phyloP scores from a whole-genome alignment of 2,329 filamentous ascomycete species.

The Colletotrichum phormii region DNA sequence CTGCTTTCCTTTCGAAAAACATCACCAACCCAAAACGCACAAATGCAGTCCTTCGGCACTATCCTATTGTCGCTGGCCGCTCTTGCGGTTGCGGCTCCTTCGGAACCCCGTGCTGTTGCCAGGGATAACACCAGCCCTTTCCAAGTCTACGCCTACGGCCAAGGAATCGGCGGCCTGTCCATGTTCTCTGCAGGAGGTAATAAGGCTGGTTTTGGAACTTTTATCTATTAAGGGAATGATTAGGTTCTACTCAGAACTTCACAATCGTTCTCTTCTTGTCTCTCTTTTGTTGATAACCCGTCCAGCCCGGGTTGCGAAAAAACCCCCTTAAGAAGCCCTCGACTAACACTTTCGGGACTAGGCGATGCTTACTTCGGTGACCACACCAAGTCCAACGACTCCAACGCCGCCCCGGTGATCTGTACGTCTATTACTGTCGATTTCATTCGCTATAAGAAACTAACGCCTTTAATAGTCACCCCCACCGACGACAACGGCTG shows the following conservation, averaged over 20 bases:
- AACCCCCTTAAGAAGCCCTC: fast-evolving
- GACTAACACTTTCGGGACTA: neutral
- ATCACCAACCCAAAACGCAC: neutral
- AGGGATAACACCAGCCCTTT: constrained; percentile 34
- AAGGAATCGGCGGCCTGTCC: constrained; percentile 40
- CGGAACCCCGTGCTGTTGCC: constrained; percentile 25
- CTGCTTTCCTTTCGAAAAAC: neutral
- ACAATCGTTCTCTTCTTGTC: too few species aligned
- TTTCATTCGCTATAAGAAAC: neutral
- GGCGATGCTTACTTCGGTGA: constrained; percentile 27
- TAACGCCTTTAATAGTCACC: constrained; percentile 26
- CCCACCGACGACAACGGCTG: constrained; percentile 33
- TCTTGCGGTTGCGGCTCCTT: constrained; percentile 16
- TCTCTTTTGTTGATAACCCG: neutral
- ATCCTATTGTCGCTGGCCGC: constrained; percentile 24
- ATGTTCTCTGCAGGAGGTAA: constrained; percentile 42
- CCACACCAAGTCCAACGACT: constrained; percentile 22
- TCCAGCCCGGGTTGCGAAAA: neutral
- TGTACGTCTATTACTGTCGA: neutral
- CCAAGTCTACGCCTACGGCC: constrained; percentile 44
- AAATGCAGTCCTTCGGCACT: constrained; percentile 11
- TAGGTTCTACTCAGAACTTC: neutral
- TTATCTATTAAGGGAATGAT: neutral
- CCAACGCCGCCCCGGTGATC: constrained; percentile 25
- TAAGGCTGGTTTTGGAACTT: constrained; percentile 12